phyloP scores from a whole-genome alignment of 805 yeast species.

The Vanderwaltozyma polyspora region DNA sequence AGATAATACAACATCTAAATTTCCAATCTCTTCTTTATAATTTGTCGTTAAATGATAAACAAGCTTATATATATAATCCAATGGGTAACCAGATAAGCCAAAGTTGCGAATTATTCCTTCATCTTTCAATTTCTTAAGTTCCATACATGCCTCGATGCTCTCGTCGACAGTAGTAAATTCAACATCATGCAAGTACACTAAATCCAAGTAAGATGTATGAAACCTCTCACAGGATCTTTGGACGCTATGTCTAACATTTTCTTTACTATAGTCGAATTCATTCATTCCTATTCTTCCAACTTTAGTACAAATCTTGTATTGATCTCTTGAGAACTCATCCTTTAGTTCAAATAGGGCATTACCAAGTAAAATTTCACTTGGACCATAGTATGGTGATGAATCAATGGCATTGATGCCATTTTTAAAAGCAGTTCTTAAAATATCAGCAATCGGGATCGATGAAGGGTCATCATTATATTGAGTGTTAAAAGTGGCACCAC shows the following conservation, averaged over 20 bases:
- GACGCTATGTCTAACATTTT: slow-evolving; percentile 51
- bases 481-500: slow-evolving; percentile 81
- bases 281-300: slow-evolving; percentile 61
- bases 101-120: slow-evolving; percentile 53
- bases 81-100: slow-evolving; percentile 85
- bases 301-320: slow-evolving; percentile 67
- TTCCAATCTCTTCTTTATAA: slow-evolving; percentile 34
- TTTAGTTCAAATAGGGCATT: slow-evolving; percentile 37
- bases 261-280: slow-evolving; percentile 65
- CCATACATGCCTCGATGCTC: slow-evolving; percentile 51
- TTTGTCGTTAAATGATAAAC: slow-evolving; percentile 16
- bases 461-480: slow-evolving; percentile 68
- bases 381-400: slow-evolving; percentile 90
- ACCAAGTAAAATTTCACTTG: slow-evolving; percentile 70
- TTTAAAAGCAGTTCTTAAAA: slow-evolving; percentile 49
- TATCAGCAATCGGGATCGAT: slow-evolving; percentile 42
- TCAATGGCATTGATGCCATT: slow-evolving; percentile 71
- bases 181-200: slow-evolving; percentile 80
- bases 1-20: slow-evolving; percentile 64
- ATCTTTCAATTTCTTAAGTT: slow-evolving; percentile 46
- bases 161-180: slow-evolving; percentile 58
- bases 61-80: slow-evolving; percentile 44
- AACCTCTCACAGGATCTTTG: slow-evolving; percentile 56
- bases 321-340: slow-evolving; percentile 40
- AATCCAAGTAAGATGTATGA: slow-evolving; percentile 57